phyloP scores from a whole-genome alignment of 2,329 filamentous ascomycete genomes.

The Pseudogymnoascus pannorum region DNA sequence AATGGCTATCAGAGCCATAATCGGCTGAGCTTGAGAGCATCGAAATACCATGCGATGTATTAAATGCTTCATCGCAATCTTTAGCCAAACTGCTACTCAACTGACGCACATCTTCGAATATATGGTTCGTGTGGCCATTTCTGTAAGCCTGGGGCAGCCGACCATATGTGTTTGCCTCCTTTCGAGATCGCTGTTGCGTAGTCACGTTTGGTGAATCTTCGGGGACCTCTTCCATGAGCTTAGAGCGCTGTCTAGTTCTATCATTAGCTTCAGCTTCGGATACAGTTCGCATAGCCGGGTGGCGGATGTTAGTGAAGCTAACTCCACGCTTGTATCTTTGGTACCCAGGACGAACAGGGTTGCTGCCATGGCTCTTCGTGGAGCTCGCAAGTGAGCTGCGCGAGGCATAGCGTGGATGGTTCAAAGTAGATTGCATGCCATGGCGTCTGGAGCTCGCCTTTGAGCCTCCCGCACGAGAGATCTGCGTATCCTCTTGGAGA shows the following conservation, averaged over 20 bases:
- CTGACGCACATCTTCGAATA: slow-evolving; percentile 67
- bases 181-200: background rate
- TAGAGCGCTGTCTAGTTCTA: background rate
- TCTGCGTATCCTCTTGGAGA: background rate
- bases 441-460: slow-evolving; percentile 14
- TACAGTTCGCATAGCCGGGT: background rate
- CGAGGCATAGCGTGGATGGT: slow-evolving; percentile 31
- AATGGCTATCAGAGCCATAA: background rate
- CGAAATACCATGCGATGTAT: slow-evolving; percentile 28
- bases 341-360: slow-evolving; percentile 34
- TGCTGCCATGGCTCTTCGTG: slow-evolving; percentile 31
- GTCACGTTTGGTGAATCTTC: background rate
- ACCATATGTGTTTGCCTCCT: background rate
- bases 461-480: slow-evolving; percentile 10
- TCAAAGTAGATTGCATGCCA: slow-evolving; percentile 13
- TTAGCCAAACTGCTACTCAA: slow-evolving; percentile 80
- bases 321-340: slow-evolving; percentile 53
- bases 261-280: background rate
- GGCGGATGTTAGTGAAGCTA: slow-evolving; percentile 51
- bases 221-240: background rate
- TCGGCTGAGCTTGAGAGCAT: slow-evolving; percentile 1
- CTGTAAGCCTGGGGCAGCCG: background rate
- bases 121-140: background rate
- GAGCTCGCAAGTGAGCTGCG: slow-evolving; percentile 42
- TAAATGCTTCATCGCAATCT: slow-evolving; percentile 90